Conservation (phyloP, 108 stramenopile species). For the Skeletonema menzelii region DNA sequence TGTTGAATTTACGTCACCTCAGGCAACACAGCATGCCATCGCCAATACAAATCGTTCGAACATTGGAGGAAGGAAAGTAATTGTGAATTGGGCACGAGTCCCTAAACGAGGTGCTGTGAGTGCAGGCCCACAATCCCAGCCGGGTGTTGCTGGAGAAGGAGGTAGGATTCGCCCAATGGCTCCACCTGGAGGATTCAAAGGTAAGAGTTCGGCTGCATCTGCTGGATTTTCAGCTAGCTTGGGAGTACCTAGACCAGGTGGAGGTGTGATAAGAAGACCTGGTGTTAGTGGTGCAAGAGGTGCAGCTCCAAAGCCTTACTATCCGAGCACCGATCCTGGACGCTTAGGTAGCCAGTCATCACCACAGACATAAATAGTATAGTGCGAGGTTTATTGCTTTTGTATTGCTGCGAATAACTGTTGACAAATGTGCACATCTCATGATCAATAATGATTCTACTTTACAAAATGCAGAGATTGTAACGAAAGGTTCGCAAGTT, state of each 20-base stretch:
- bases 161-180: constrained; percentile 36
- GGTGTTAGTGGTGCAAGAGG: constrained; percentile 44
- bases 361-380: constrained; percentile 4
- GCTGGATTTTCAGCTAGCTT: constrained; percentile 48
- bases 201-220: constrained; percentile 45
- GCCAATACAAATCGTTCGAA: constrained; percentile 66
- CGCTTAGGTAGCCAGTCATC: constrained; percentile 60
- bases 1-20: constrained; percentile 89
- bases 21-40: constrained; percentile 84
- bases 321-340: constrained; percentile 79
- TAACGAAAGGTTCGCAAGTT: no score
- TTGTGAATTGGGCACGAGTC: constrained; percentile 85
- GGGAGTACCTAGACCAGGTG: constrained; percentile 68
- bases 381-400: background rate
- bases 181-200: constrained; percentile 31
- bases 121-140: constrained; percentile 30
- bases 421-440: background rate
- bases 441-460: background rate
- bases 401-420: background rate
- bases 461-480: background rate
- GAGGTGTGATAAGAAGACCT: constrained; percentile 67
- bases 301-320: constrained; percentile 72
- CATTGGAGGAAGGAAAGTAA: constrained; percentile 56
- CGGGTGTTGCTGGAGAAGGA: constrained; percentile 46
- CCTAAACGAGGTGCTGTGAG: constrained; percentile 74